A percentile compares a stretch with the other conserved stretches of the same genome.
Conservation (phyloP, 2,329 filamentous ascomycete genomes). For the Zymoseptoria tritici region DNA sequence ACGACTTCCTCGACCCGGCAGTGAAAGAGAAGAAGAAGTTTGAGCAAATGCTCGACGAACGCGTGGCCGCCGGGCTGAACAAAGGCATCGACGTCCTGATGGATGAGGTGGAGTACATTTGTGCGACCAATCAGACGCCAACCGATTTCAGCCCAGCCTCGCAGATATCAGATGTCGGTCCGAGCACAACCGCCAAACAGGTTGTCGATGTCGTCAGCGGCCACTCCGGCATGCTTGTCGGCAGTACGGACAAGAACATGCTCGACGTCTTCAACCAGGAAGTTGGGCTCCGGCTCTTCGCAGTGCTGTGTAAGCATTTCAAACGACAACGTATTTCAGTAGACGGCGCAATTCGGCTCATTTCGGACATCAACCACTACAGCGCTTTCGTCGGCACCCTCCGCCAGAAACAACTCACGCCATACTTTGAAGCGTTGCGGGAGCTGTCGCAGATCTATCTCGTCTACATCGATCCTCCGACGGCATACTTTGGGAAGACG, state of each 20-base stretch:
- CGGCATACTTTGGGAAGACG: conserved; percentile 16
- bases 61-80: conserved; percentile 88
- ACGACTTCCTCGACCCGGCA: conserved; percentile 88
- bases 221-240: conserved; percentile 87
- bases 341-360: conserved; percentile 82
- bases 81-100: conserved; percentile 98
- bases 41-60: conserved; percentile 96
- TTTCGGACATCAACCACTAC: conserved; percentile 94
- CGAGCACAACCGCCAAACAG: conserved; percentile 68
- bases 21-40: conserved; percentile 96
- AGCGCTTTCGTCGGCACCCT: conserved; percentile 75
- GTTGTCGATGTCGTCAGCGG: conserved; percentile 79
- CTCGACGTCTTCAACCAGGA: conserved; percentile 98
- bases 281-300: conserved; percentile 86
- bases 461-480: conserved; percentile 50
- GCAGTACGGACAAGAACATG: conserved; percentile 95
- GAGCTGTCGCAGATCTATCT: conserved; percentile 94
- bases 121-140: conserved; percentile 75
- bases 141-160: conserved; percentile 79
- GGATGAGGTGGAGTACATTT: conserved; percentile 95
- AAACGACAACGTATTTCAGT: conserved; percentile 91
- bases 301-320: conserved; percentile 89
- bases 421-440: conserved; percentile 85
- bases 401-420: conserved; percentile 71
- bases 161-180: conserved; percentile 53